Conservation (phyloP, 2,329 filamentous ascomycete genomes). For the Xylariaceae sp. region DNA sequence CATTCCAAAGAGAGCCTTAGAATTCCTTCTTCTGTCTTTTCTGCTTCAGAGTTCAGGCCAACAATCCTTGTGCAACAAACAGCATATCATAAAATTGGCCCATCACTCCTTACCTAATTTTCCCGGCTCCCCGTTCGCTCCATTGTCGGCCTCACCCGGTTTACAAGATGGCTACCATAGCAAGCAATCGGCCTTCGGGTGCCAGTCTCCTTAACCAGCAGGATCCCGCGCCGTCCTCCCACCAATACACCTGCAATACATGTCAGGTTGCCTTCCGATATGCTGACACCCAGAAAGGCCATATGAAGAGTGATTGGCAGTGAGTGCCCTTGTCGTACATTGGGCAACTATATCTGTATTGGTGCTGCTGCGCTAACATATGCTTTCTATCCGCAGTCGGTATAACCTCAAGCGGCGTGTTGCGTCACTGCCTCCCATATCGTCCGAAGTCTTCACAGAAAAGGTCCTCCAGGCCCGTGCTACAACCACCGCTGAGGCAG, state of each 20-base stretch:
- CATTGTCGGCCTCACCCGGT: not conserved
- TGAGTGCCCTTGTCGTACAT: constrained; percentile 56
- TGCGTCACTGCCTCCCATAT: constrained; percentile 85
- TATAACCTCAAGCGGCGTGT: constrained; percentile 97
- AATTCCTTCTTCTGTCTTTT: no score
- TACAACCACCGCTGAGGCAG: constrained; percentile 79
- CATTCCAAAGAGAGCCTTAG: no score
- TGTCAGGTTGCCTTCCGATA: constrained; percentile 96
- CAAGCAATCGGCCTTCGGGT: constrained; percentile 44
- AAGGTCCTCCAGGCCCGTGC: constrained; percentile 94
- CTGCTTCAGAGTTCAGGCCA: no score
- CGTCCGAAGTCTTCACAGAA: constrained; percentile 91
- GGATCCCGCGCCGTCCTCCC: constrained; percentile 55
- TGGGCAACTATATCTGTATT: not conserved
- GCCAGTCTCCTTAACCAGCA: constrained; percentile 31
- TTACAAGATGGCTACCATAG: constrained; percentile 56
- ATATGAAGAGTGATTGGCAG: constrained; percentile 99
- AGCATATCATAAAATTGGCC: no score
- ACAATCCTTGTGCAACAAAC: no score
- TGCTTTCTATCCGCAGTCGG: constrained; percentile 60
- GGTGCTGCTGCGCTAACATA: constrained; percentile 12
- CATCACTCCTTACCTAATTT: no score
- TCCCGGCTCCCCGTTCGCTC: not conserved
- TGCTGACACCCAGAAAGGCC: constrained; percentile 87
- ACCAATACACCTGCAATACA: constrained; percentile 98